Conservation (phyloP, 2,329 filamentous ascomycete genomes). For the Nothophaeocryptopus gaeumannii region DNA sequence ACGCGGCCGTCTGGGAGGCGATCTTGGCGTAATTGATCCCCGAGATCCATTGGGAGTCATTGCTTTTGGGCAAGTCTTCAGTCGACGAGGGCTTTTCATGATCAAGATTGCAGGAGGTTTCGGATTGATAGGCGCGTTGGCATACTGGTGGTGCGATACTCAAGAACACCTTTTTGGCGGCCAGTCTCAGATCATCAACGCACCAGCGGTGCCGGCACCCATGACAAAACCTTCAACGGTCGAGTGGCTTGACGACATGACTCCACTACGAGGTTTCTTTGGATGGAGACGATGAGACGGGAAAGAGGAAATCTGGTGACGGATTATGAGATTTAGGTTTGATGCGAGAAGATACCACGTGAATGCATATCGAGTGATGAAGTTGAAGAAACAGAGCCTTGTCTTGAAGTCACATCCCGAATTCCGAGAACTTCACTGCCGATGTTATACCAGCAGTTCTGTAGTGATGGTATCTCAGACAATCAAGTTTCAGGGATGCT, state of each 20-base stretch:
- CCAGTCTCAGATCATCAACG: slow-evolving; percentile 12
- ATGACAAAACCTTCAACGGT: background rate
- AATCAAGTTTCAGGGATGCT: too few relatives aligned
- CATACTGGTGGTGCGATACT: slow-evolving; percentile 36
- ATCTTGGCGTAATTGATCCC: slow-evolving; percentile 45
- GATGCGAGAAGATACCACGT: too few relatives aligned
- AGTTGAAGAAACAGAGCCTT: too few relatives aligned
- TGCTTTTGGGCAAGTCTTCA: slow-evolving; percentile 58
- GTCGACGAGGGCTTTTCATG: slow-evolving; percentile 62
- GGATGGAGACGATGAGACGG: slow-evolving; percentile 8
- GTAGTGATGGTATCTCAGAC: too few relatives aligned
- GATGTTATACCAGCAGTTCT: too few relatives aligned
- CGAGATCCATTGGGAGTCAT: slow-evolving; percentile 79
- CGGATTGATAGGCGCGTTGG: slow-evolving; percentile 68
- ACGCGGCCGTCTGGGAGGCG: slow-evolving; percentile 35
- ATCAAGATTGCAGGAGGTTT: slow-evolving; percentile 73
- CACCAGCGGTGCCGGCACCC: slow-evolving; percentile 16
- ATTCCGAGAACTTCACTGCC: too few relatives aligned
- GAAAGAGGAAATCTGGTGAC: background rate
- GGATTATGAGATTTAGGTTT: background rate
- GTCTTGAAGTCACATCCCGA: too few relatives aligned
- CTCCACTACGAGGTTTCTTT: slow-evolving; percentile 7
- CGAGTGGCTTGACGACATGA: slow-evolving; percentile 11
- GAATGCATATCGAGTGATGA: too few relatives aligned
- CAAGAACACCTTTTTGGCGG: slow-evolving; percentile 27